These are phyloP conservation scores for Alternaria sp. DNA, from an alignment of 2,329 filamentous ascomycete genomes.

Conservation along the genomic window DNA sequence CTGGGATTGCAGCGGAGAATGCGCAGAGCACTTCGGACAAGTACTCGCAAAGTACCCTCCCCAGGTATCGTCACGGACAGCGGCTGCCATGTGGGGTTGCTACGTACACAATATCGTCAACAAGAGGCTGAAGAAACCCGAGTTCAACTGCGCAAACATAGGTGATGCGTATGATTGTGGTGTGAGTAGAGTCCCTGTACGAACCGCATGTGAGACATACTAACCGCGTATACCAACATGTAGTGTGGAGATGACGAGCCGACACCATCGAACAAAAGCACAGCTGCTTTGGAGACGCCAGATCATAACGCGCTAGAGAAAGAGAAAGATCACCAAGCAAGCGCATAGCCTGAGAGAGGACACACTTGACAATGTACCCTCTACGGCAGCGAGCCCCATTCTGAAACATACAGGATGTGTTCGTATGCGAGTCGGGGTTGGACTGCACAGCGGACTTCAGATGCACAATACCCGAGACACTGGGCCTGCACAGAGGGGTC, in stretches of 20 bases:
- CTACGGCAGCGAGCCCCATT: conserved; percentile 9
- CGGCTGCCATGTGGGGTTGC: conserved; percentile 72
- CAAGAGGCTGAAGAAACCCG: conserved; percentile 65
- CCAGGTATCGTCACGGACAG: conserved; percentile 67
- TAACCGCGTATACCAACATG: conserved; percentile 4
- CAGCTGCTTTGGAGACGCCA: conserved; percentile 26
- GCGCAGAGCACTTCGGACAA: conserved; percentile 68
- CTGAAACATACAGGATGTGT: conserved; percentile 18
- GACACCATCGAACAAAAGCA: conserved; percentile 25
- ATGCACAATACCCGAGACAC: conserved; percentile 17
- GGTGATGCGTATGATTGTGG: conserved; percentile 73
- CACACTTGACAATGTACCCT: conserved; percentile 15
- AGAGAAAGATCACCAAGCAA: conserved; percentile 24
- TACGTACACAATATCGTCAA: conserved; percentile 74
- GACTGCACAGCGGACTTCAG: conserved; percentile 18
- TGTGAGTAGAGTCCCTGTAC: conserved; percentile 1
- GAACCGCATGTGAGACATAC: conserved; percentile 8
- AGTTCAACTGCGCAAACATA: conserved; percentile 71
- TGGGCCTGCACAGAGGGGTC: conserved; percentile 8
- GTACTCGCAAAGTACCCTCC: conserved; percentile 70
- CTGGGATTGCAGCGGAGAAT: conserved; percentile 64
- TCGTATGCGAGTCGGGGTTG: conserved; percentile 14
- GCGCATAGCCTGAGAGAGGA: conserved; percentile 14
- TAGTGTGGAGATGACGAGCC: conserved; percentile 64
- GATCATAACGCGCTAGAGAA: conserved; percentile 21